Evolutionary conservation across 2,329 filamentous ascomycete species (phyloP).

Genomic region (Botryotinia narcissicola): DNA sequence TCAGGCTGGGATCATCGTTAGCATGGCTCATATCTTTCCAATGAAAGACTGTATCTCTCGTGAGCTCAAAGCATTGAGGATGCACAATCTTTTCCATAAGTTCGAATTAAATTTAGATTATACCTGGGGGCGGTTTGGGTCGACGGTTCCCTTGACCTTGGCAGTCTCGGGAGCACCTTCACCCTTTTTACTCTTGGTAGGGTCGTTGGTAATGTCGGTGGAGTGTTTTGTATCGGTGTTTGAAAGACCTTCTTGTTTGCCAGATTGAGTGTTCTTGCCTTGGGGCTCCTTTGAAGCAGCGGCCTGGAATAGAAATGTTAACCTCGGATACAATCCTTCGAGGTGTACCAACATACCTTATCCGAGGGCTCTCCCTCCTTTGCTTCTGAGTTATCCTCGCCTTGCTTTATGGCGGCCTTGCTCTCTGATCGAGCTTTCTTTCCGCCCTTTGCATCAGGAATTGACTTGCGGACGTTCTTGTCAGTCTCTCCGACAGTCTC

Average conservation of each 20-base stretch:
- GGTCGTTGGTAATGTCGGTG: slow-evolving; percentile 43
- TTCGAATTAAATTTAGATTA: slow-evolving; percentile 23
- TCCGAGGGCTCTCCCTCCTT: slow-evolving; percentile 30
- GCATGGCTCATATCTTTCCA: slow-evolving; percentile 23
- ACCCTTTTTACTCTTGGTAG: slow-evolving; percentile 54
- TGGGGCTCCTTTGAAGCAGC: slow-evolving; percentile 35
- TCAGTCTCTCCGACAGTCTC: slow-evolving; percentile 33
- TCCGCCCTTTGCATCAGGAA: slow-evolving; percentile 42
- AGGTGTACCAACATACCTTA: slow-evolving; percentile 23
- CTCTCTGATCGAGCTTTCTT: slow-evolving; percentile 43
- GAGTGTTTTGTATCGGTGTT: slow-evolving; percentile 53
- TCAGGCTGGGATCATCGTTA: slow-evolving; percentile 26
- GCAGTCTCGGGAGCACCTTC: slow-evolving; percentile 55
- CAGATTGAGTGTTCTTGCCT: slow-evolving; percentile 44
- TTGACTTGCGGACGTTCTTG: slow-evolving; percentile 37
- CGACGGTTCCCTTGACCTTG: slow-evolving; percentile 51
- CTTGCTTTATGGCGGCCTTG: slow-evolving; percentile 34
- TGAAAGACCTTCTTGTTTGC: slow-evolving; percentile 52
- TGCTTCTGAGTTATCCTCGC: slow-evolving; percentile 20
- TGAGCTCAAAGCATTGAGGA: slow-evolving; percentile 10
- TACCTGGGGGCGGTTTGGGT: slow-evolving; percentile 36
- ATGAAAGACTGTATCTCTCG: slow-evolving; percentile 24
- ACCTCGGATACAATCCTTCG: not conserved
- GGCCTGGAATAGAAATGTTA: slow-evolving; percentile 26
- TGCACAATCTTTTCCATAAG: slow-evolving; percentile 5